phyloP scores from a whole-genome alignment of 2,329 filamentous ascomycete species.

The Ramularia endophylla region DNA sequence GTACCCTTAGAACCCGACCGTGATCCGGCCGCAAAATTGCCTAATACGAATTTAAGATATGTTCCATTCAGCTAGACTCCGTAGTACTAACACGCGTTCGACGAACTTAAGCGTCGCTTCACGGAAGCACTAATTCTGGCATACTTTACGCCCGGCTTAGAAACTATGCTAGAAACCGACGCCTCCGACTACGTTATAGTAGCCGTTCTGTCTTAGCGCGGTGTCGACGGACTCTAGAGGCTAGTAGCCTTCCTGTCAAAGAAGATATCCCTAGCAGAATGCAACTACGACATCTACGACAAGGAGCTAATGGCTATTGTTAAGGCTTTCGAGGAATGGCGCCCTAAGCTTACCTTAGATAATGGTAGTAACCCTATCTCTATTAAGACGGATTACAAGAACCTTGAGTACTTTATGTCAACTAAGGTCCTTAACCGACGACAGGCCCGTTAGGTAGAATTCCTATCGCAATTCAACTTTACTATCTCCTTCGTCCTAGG shows the following conservation, averaged over 20 bases:
- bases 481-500: not conserved
- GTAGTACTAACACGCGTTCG: not conserved
- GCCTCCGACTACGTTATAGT: no score
- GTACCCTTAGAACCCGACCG: not conserved
- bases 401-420: conserved; percentile 1
- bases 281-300: no score
- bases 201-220: not conserved
- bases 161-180: no score
- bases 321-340: conserved; percentile 2
- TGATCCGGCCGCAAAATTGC: not conserved
- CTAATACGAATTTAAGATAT: not conserved
- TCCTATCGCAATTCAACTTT: no score
- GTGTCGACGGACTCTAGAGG: not conserved
- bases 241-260: not conserved
- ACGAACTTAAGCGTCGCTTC: not conserved
- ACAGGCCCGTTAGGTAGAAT: no score
- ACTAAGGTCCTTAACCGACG: no score
- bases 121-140: not conserved
- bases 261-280: conserved; percentile 3
- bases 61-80: not conserved
- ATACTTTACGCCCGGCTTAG: not conserved
- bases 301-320: no score
- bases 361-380: not conserved
- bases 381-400: conserved; percentile 1
- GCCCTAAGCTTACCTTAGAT: not conserved